A percentile compares a stretch with the other conserved stretches of the same genome.
Evolutionary conservation across 371 early-diverging fungal genomes (phyloP).

Genomic region (Coemansia sp.): DNA sequence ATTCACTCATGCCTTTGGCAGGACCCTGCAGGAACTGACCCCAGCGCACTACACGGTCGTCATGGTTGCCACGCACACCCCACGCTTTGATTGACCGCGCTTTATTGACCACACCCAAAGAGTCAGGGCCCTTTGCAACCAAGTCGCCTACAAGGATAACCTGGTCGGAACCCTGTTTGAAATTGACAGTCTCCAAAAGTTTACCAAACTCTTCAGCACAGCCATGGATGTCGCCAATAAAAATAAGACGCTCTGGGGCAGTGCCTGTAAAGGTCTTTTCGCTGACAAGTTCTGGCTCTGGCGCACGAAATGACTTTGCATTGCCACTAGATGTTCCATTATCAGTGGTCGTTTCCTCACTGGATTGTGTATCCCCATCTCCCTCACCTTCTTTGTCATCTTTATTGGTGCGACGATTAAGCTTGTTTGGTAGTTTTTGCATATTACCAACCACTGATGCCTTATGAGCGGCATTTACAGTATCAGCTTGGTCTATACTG

Average conservation of each 20-base stretch:
- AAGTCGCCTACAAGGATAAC: conserved; percentile 71
- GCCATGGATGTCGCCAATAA: conserved; percentile 76
- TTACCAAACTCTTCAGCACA: conserved; percentile 56
- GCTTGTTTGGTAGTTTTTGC: neutral
- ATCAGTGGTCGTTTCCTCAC: neutral
- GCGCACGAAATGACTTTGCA: conserved; percentile 25
- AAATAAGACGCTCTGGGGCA: conserved; percentile 54
- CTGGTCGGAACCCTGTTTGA: conserved; percentile 54
- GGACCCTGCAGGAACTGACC: conserved; percentile 56
- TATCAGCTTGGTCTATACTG: neutral
- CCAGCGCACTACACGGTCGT: conserved; percentile 67
- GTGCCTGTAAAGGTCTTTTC: neutral
- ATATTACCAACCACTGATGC: neutral
- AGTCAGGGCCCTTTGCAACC: conserved; percentile 68
- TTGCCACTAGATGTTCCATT: neutral
- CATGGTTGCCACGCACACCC: conserved; percentile 78
- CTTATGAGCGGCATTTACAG: neutral
- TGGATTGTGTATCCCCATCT: neutral
- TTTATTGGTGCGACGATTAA: neutral
- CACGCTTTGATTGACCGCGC: conserved; percentile 57
- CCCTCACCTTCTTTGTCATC: neutral
- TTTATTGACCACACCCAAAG: conserved; percentile 60
- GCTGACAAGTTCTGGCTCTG: conserved; percentile 10
- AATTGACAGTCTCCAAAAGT: conserved; percentile 55
- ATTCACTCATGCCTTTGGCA: neutral